Percentiles rank a stretch among this genome's conserved stretches.
These are phyloP conservation scores for Odonthalia washingtoniensis DNA, from an alignment of 31 red algal genomes.

Conservation along the genomic window DNA sequence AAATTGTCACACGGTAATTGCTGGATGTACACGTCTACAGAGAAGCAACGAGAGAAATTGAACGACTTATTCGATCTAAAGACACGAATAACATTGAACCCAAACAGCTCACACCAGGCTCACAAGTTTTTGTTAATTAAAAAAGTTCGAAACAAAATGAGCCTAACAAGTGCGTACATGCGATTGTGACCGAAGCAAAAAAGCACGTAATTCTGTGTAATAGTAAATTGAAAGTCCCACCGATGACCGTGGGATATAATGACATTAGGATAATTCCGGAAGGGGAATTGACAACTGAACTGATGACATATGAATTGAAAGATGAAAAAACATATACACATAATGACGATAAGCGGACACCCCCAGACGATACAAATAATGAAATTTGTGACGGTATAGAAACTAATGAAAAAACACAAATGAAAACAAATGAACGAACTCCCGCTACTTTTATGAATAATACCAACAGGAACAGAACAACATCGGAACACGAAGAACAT, in stretches of 20 bases:
- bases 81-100: not conserved
- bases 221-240: not conserved
- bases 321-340: not conserved
- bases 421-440: too few species aligned
- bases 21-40: not conserved
- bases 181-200: too few species aligned
- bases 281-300: not conserved
- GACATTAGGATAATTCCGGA: not conserved
- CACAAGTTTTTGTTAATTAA: not conserved
- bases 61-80: not conserved
- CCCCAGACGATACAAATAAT: too few species aligned
- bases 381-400: too few species aligned
- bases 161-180: not conserved
- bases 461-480: too few species aligned
- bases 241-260: not conserved
- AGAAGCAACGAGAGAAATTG: not conserved
- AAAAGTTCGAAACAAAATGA: constrained; percentile 19
- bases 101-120: not conserved
- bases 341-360: too few species aligned
- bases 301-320: not conserved
- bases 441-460: too few species aligned
- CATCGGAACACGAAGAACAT: too few species aligned
- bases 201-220: too few species aligned
- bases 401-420: too few species aligned
- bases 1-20: not conserved